Evolutionary conservation across 2,329 filamentous ascomycete genomes (phyloP).

Genomic region (Aaosphaeria arxii): DNA sequence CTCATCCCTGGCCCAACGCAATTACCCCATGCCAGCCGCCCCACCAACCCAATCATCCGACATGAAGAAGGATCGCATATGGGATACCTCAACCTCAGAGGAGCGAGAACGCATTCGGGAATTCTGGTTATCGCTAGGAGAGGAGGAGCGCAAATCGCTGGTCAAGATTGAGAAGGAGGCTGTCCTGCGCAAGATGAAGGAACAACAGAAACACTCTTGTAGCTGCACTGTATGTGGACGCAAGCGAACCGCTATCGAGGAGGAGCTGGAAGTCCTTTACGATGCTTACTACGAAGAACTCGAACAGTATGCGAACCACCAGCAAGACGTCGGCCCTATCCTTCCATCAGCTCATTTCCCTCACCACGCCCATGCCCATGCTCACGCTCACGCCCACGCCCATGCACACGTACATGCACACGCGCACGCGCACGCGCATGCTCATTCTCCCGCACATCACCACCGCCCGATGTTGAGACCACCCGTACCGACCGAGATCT

Average conservation of each 20-base stretch:
- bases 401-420: slow-evolving; percentile 29
- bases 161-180: slow-evolving; percentile 99
- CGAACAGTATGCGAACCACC: slow-evolving; percentile 91
- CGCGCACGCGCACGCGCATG: slow-evolving; percentile 46
- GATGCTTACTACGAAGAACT: slow-evolving; percentile 98
- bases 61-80: slow-evolving; percentile 66
- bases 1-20: slow-evolving; percentile 25
- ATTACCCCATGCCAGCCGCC: slow-evolving; percentile 8
- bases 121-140: slow-evolving; percentile 92
- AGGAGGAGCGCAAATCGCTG: slow-evolving; percentile 89
- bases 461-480: slow-evolving; percentile 57
- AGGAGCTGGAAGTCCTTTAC: slow-evolving; percentile 95
- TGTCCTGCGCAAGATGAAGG: slow-evolving; percentile 98
- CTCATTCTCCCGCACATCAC: slow-evolving; percentile 54
- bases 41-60: slow-evolving; percentile 38
- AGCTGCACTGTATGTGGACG: slow-evolving; percentile 96
- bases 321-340: slow-evolving; percentile 69
- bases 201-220: slow-evolving; percentile 98
- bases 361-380: too few species aligned
- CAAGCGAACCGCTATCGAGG: slow-evolving; percentile 95
- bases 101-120: slow-evolving; percentile 97
- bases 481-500: slow-evolving; percentile 70
- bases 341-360: slow-evolving; percentile 63
- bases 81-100: slow-evolving; percentile 92
- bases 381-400: slow-evolving; percentile 36